Conservation (phyloP, 257 asterid species). For the Anisodus acutangulus region DNA sequence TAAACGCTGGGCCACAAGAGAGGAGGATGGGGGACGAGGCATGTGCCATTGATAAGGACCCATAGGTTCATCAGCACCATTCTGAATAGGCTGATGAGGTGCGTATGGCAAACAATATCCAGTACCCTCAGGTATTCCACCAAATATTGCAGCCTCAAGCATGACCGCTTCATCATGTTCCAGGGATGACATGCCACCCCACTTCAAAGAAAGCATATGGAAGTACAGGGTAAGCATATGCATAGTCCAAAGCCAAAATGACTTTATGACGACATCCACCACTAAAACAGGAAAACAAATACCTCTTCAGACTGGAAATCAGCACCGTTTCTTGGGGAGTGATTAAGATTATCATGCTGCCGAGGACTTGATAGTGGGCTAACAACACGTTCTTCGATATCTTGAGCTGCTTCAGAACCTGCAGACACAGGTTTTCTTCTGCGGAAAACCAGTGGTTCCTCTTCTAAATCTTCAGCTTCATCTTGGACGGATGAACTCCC, state of each 20-base stretch:
- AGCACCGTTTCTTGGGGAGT: slow-evolving; percentile 48
- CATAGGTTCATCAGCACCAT: slow-evolving; percentile 51
- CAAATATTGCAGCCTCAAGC: slow-evolving; percentile 99
- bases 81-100: slow-evolving; percentile 67
- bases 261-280: background rate
- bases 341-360: slow-evolving; percentile 44
- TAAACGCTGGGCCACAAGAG: slow-evolving; percentile 92
- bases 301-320: slow-evolving; percentile 80
- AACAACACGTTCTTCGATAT: slow-evolving; percentile 59
- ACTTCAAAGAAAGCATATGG: slow-evolving; percentile 52
- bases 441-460: slow-evolving; percentile 71
- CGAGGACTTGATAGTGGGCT: slow-evolving; percentile 72
- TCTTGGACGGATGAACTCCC: slow-evolving; percentile 73
- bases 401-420: slow-evolving; percentile 50
- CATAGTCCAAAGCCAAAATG: background rate
- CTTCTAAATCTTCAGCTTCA: slow-evolving; percentile 82
- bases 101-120: slow-evolving; percentile 65
- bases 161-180: slow-evolving; percentile 98
- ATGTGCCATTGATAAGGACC: slow-evolving; percentile 55
- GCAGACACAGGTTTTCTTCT: slow-evolving; percentile 68
- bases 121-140: slow-evolving; percentile 84
- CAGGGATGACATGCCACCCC: slow-evolving; percentile 98
- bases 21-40: slow-evolving; percentile 95
- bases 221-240: slow-evolving; percentile 9
- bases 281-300: slow-evolving; percentile 24